Base-by-base conservation (phyloP, 1,139 yeast genomes). In the Suhomyces bolitotheri region DNA sequence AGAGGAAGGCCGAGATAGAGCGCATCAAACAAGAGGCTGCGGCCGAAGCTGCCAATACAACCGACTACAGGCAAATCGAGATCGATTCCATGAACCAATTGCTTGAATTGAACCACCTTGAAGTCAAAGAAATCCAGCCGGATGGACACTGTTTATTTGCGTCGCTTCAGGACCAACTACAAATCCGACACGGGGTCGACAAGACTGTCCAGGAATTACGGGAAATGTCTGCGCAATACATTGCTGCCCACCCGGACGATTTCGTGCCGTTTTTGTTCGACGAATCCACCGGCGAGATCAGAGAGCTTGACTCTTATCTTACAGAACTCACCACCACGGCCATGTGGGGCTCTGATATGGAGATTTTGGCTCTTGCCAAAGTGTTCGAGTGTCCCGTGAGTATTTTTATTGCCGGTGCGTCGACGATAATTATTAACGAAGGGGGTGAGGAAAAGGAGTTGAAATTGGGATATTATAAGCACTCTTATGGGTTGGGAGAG, bases 311-410 rank as follows among this genome's bases (percentile, higher is more conserved):
- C 24, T 76, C 75, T n/a, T 92, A 92, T 56, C 73, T 88, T 7
- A 59, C 66, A 2, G 82, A 82, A 46, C 71, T 92, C 38, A 83
- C 74, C 36, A 64, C 64, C 11, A 87, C 96, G 0, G 80, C 95
- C 0, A 77, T 87, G 71, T 92, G 98, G 98, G 98, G 98, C 19
- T 94, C 96, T 4, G 97, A 92, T 52, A 69, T 89, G 68, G 98
- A 92, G 63, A 80, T 90, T 13, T 58, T 87, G 50, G 96, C 97
- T 0, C 66, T 89, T 27, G 73, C 94, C 1, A 73, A 78, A 41
- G 76, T 75, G 7, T 85, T 72, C 51, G 71, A 80, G 38, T 80
- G 86, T 49, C 83, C 89, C 1, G 78, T 90, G n/a, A 71, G 80
- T 32, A 80, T 92, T 5, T 67, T 82, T 59, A 79, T 85, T 66